Conservation (phyloP, 306 rosid genomes). For the Medicago truncatula region DNA sequence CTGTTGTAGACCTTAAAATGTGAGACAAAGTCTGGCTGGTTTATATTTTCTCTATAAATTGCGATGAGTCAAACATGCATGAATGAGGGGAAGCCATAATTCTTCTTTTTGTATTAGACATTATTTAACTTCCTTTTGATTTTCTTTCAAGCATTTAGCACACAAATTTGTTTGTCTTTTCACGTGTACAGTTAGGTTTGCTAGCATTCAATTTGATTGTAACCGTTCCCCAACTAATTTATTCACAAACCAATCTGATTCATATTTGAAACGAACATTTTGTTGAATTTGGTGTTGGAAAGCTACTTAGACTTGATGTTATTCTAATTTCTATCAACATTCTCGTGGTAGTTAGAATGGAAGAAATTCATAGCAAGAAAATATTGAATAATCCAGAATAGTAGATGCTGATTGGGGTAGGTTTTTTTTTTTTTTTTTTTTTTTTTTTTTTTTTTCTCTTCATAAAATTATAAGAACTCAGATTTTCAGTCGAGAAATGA, state of each 20-base stretch:
- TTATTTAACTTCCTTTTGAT: slow-evolving; percentile 16
- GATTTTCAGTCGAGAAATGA: neutral
- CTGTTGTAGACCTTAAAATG: slow-evolving; percentile 19
- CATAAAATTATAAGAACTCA: slow-evolving; percentile 5
- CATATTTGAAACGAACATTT: slow-evolving; percentile 1
- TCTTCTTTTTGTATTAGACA: neutral
- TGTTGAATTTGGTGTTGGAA: slow-evolving; percentile 1
- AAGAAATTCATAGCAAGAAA: slow-evolving; percentile 4
- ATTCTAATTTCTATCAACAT: slow-evolving; percentile 20
- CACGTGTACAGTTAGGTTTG: slow-evolving; percentile 40
- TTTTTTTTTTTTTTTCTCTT: too few relatives aligned
- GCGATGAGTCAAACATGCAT: slow-evolving; percentile 32
- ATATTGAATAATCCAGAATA: neutral
- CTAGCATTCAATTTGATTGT: slow-evolving; percentile 35
- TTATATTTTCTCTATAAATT: slow-evolving; percentile 1
- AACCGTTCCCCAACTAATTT: slow-evolving; percentile 11
- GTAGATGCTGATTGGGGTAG: neutral
- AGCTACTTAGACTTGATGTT: neutral
- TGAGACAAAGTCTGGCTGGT: slow-evolving; percentile 2
- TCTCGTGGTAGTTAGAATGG: neutral
- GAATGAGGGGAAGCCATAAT: slow-evolving; percentile 36
- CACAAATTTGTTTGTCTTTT: slow-evolving; percentile 21
- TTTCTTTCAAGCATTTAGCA: slow-evolving; percentile 14
- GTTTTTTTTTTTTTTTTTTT: too few relatives aligned
- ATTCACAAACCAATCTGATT: slow-evolving; percentile 26